Conservation (phyloP, 441 rosid genomes). For the Omphalea diandra region DNA sequence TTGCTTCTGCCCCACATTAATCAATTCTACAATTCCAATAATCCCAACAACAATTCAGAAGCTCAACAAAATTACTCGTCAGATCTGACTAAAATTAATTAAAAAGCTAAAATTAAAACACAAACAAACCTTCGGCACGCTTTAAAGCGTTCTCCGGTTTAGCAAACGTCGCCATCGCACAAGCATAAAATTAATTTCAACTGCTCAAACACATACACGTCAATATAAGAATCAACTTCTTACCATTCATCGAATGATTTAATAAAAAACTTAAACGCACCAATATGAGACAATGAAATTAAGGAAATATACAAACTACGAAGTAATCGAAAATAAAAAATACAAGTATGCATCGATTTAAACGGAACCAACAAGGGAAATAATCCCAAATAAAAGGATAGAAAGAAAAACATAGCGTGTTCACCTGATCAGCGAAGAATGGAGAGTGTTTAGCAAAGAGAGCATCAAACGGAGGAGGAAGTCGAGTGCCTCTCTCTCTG, state of each 20-base stretch:
- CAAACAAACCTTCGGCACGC: constrained; percentile 86
- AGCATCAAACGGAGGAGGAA: neutral
- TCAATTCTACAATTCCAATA: constrained; percentile 80
- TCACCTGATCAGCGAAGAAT: constrained; percentile 1
- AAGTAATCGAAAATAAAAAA: neutral
- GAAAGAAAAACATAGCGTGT: too few species aligned
- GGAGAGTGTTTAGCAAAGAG: neutral
- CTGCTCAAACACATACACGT: constrained; percentile 6
- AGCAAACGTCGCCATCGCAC: constrained; percentile 68
- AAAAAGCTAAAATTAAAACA: neutral
- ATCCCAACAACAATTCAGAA: too few species aligned
- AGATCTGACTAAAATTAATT: neutral
- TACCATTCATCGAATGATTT: neutral
- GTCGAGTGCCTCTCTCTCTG: constrained; percentile 13
- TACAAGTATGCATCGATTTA: neutral
- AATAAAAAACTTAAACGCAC: too few species aligned
- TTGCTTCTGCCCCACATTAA: constrained; percentile 98
- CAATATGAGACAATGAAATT: neutral
- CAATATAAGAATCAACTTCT: neutral
- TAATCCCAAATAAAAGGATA: neutral
- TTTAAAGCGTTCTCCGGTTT: constrained; percentile 93
- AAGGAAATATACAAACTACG: neutral
- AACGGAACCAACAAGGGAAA: neutral
- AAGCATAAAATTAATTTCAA: constrained; percentile 18
- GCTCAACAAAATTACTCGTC: too few species aligned